Base-by-base conservation (phyloP, 345 rosid genomes). In the Populus ilicifolia region DNA sequence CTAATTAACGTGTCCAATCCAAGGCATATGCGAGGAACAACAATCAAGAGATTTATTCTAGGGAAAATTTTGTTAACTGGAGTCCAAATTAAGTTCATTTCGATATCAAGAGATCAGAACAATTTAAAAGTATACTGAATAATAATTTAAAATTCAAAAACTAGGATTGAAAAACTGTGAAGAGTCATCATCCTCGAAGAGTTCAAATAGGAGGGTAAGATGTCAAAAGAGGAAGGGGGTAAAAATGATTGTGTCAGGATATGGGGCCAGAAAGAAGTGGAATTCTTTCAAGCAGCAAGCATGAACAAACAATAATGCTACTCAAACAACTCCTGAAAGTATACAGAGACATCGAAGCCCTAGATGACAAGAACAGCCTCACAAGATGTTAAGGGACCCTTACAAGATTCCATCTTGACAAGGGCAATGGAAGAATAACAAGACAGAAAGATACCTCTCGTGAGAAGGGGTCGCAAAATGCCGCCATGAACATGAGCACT, bases 231-330 rank as follows among this genome's bases (percentile, higher is more conserved):
- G 59, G 41, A 67, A 16, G 8, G 18, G 4, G 50, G 63, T 61
- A 75, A 68, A 43, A 62, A 73, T 78, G 71, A 80, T 69, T 79
- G 50, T 77, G 79, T 17, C 18, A 68, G 74, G 70, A 30, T 20
- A 71, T 4, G 80, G 76, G 80, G n/a, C 41, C 66, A 36, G 50
- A n/a, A 71, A 65, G 11, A 59, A 79, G 85, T 77, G 84, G 83
- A 83, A 79, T 64, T 29, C 71, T 64, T 61, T 77, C 41, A 74
- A 73, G 81, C 78, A 75, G 81, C 35, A 56, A 79, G 70, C 77
- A 75, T 69, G 83, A 80, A 77, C 71, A 38, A 83, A 78, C 80
- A 83, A 83, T 84, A 83, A 87, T 84, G 86, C 72, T 75, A 77
- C 80, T 70, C 84, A 81, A 33, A 84, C 86, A 56, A 73, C 80